Evolutionary conservation across 345 rosid species (phyloP), one percentile per base, ranked within the genome.

Genomic region (Citrus hindsii): DNA sequence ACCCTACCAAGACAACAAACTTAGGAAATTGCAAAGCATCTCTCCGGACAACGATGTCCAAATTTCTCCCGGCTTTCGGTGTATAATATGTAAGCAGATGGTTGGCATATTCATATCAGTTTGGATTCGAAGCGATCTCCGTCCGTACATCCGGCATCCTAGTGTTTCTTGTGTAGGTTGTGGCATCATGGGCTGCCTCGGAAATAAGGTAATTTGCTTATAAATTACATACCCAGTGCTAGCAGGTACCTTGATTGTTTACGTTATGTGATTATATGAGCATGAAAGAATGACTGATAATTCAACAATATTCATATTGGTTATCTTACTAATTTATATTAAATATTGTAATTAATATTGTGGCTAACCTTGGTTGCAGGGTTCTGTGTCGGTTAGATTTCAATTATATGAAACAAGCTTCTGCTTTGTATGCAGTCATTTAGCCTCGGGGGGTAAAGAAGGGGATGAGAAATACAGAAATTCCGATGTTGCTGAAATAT

Each of bases 361-460:
- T 51, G 2, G 21, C 53, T 74, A 71, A 27, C 37, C 42, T 24
- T 82, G 48, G 71, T 32, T 66, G 73, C 83, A 93, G 98, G 98
- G 98, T 66, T 87, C 98, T 0, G 97, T 93, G 27, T 92, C 98
- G 1, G 88, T 92, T 77, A 82, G 97, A 67, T 93, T 93, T 82
- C 84, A 56, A 33, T 67, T 93, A 74, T 86, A 92, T 68, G 90
- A 90, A 82, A 93, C 98, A 18, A 89, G 88, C 83, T 89, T 92
- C 82, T 93, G 98, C 89, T 92, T 93, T 79, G 88, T 92, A 9
- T 92, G 97, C 75, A 69, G 86, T 77, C 98, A 93, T 81, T 85
- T 93, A 74, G 98, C 98, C 68, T 93, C 98, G 1, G 98, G 98
- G 40, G 97, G 92, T 9, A 88, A 87, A 51, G 91, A 92, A 77